Evolutionary conservation across 495 filamentous ascomycete species (phyloP), one percentile per base, ranked within the genome.

Genomic region (Saxophila tyrrhenica): DNA sequence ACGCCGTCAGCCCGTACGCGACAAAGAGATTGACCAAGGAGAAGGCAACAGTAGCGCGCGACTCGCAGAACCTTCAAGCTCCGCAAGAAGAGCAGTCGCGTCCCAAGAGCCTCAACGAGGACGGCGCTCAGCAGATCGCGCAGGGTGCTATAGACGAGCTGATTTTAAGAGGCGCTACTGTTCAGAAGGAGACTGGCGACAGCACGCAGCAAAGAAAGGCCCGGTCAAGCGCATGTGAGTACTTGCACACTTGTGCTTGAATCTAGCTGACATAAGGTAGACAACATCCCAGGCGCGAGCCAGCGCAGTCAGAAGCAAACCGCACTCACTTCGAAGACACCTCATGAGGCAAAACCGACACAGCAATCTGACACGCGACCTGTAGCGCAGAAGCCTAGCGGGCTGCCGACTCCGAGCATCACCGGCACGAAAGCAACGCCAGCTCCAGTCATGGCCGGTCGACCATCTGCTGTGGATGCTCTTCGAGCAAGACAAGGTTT

Each of bases 1-100:
- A 60, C 39, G 32, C n/a, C n/a, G 5, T 51, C 21, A 59, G 51
- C 22, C 56, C 56, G 19, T 50, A 39, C 25, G 50, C 29, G 1
- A 38, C 55, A 22, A 39, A 39, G 16, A 39, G 35, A 17, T 8
- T 11, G 42, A 21, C 20, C 42, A n/a, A n/a, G n/a, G n/a, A n/a
- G n/a, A 35, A 35, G 29, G 29, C 29, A 35, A 35, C 29, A 35
- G 29, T n/a, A 35, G 13, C 29, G 29, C 13, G 41, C 41, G 8
- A 5, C 41, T 7, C 41, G 41, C 41, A n/a, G n/a, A n/a, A n/a
- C n/a, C 16, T 44, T 8, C 16, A 44, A 7, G 41, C 7, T 44
- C 41, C 41, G 29, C 13, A 5, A 35, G 13, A 13, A 35, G 13
- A 35, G 29, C 5, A 35, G 29, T 35, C 29, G 13, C 29, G 7